These are phyloP conservation scores for Lactarius sp. DNA, from an alignment of 768 basidiomycete genomes.

Conservation along the genomic window DNA sequence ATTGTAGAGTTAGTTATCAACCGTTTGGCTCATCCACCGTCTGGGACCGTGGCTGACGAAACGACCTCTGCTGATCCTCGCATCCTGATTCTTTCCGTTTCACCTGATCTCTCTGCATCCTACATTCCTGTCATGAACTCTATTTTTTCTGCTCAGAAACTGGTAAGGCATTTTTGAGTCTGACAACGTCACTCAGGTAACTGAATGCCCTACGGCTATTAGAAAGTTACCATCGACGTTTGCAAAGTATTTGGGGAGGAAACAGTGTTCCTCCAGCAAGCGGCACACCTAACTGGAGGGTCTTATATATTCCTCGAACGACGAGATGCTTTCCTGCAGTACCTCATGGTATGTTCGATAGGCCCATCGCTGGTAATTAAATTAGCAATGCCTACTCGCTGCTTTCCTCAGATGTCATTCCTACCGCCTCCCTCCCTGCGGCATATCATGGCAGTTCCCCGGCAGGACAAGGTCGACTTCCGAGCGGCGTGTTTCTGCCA, in stretches of 20 bases:
- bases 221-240: slow-evolving; percentile 98
- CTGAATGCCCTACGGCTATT: background rate
- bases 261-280: slow-evolving; percentile 95
- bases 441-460: slow-evolving; percentile 74
- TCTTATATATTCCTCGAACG: slow-evolving; percentile 83
- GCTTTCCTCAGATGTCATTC: slow-evolving; percentile 74
- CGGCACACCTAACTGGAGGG: slow-evolving; percentile 91
- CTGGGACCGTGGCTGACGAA: slow-evolving; percentile 33
- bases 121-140: slow-evolving; percentile 99
- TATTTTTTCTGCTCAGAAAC: slow-evolving; percentile 97
- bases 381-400: slow-evolving; percentile 1
- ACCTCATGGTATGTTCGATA: slow-evolving; percentile 59
- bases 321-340: slow-evolving; percentile 85
- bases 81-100: slow-evolving; percentile 82
- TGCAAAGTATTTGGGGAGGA: slow-evolving; percentile 88
- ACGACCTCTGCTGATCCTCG: slow-evolving; percentile 44
- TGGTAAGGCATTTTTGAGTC: slow-evolving; percentile 46
- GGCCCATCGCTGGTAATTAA: background rate
- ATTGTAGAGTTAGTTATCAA: slow-evolving; percentile 58
- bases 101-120: slow-evolving; percentile 80
- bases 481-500: slow-evolving; percentile 99
- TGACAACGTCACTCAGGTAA: background rate
- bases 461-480: slow-evolving; percentile 94
- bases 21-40: slow-evolving; percentile 40
- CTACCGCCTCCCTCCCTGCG: slow-evolving; percentile 67